phyloP scores from a whole-genome alignment of 192 early-diverging fungal species.

The Pilaira anomala region DNA sequence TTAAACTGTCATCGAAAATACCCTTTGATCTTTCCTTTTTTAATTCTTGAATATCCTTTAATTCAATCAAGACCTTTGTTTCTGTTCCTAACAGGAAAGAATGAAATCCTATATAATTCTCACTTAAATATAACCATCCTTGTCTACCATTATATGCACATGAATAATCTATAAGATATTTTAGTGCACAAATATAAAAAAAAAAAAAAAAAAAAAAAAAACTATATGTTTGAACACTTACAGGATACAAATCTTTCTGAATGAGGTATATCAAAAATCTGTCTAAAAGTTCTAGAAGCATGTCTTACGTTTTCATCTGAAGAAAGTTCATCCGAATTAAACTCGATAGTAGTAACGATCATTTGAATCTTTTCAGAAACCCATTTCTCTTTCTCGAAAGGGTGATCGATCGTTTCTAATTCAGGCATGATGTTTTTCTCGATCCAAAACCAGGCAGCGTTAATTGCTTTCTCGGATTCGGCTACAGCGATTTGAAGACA shows the following conservation, averaged over 20 bases:
- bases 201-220: too few species aligned
- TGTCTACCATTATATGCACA: conserved; percentile 85
- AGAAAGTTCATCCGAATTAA: conserved; percentile 74
- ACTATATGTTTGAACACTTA: too few species aligned
- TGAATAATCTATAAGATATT: conserved; percentile 67
- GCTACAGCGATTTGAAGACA: conserved; percentile 83
- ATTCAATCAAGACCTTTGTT: conserved; percentile 85
- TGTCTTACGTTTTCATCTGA: conserved; percentile 83
- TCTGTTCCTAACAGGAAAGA: conserved; percentile 91
- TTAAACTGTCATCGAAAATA: conserved; percentile 83
- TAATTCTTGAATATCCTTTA: conserved; percentile 90
- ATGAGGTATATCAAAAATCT: conserved; percentile 78
- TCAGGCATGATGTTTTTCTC: conserved; percentile 78
- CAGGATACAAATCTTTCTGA: conserved; percentile 90
- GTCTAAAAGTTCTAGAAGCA: conserved; percentile 84
- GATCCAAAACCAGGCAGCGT: conserved; percentile 90
- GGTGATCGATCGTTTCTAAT: conserved; percentile 70
- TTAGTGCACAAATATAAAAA: not conserved
- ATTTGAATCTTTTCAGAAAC: conserved; percentile 89
- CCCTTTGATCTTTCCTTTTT: conserved; percentile 89
- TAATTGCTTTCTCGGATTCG: conserved; percentile 78
- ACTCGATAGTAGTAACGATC: conserved; percentile 73
- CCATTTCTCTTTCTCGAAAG: conserved; percentile 79
- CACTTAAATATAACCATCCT: conserved; percentile 97
- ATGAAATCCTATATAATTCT: conserved; percentile 93